These are phyloP conservation scores for Lactarius indigo DNA, from an alignment of 768 basidiomycete species.

Conservation along the genomic window DNA sequence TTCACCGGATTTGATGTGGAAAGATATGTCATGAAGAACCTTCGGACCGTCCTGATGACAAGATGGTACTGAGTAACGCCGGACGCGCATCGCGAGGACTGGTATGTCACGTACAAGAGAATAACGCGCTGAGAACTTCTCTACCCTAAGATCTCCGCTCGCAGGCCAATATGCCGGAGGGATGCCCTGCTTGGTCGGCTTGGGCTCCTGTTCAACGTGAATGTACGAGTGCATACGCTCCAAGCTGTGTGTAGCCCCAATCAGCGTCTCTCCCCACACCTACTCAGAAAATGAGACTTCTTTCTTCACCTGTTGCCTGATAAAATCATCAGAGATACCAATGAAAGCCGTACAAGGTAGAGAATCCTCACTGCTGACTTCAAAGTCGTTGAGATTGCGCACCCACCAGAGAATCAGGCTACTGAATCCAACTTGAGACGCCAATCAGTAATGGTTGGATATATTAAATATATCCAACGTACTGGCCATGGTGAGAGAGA, in stretches of 20 bases:
- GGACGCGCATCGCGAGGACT: conserved; percentile 33
- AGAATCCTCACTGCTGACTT: too few relatives aligned
- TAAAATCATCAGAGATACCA: background rate
- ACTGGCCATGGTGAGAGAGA: conserved; percentile 43
- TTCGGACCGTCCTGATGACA: conserved; percentile 45
- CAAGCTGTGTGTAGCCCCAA: conserved; percentile 31
- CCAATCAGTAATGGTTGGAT: too few relatives aligned
- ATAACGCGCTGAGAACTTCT: conserved; percentile 50
- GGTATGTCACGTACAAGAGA: conserved; percentile 31
- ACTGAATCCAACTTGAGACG: too few relatives aligned
- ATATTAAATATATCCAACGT: too few relatives aligned
- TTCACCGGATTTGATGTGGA: conserved; percentile 51
- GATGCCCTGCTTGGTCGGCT: too few relatives aligned
- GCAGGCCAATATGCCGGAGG: too few relatives aligned
- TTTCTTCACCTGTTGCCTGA: conserved; percentile 31
- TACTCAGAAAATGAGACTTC: background rate
- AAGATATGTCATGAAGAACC: conserved; percentile 51
- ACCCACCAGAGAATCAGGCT: too few relatives aligned
- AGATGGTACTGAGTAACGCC: conserved; percentile 34
- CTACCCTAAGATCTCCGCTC: too few relatives aligned
- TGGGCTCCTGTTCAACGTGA: conserved; percentile 52
- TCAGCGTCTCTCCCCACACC: background rate
- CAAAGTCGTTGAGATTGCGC: too few relatives aligned
- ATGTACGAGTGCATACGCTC: conserved; percentile 54
- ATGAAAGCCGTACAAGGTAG: too few relatives aligned